Conservation (phyloP, 345 rosid genomes). For the Syzygium grande region DNA sequence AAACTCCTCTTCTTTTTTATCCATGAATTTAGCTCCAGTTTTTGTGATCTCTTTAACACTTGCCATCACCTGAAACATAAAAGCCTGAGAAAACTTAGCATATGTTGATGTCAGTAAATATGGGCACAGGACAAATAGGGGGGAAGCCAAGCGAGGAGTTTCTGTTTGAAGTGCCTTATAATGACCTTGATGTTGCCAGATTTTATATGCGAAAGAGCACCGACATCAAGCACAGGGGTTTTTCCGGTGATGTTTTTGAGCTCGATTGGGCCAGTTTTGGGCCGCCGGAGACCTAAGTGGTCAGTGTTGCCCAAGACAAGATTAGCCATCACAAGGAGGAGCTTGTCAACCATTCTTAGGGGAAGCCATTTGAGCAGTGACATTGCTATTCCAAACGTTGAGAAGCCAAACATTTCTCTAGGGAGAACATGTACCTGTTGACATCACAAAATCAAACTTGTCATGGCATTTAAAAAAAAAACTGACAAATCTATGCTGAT, state of each 20-base stretch:
- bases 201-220: slow-evolving; percentile 60
- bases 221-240: slow-evolving; percentile 89
- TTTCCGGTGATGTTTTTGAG: slow-evolving; percentile 84
- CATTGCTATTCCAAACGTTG: slow-evolving; percentile 83
- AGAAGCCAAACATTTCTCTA: slow-evolving; percentile 72
- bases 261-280: slow-evolving; percentile 83
- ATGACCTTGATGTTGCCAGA: slow-evolving; percentile 68
- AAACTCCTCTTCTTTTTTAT: slow-evolving; percentile 67
- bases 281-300: slow-evolving; percentile 67
- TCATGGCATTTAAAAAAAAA: background rate
- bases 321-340: slow-evolving; percentile 42
- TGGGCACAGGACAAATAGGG: background rate
- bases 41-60: slow-evolving; percentile 70
- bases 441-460: background rate
- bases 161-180: background rate
- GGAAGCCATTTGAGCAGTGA: slow-evolving; percentile 75
- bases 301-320: slow-evolving; percentile 59
- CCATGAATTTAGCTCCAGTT: slow-evolving; percentile 60
- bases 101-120: background rate
- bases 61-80: slow-evolving; percentile 39
- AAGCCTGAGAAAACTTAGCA: background rate
- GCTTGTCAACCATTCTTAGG: slow-evolving; percentile 50
- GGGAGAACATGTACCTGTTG: slow-evolving; percentile 87
- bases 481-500: background rate
- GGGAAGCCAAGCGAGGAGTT: background rate